A percentile compares a stretch with the other conserved stretches of the same genome.
phyloP scores from a whole-genome alignment of 2,329 filamentous ascomycete species.

The Cladosporium sp. region DNA sequence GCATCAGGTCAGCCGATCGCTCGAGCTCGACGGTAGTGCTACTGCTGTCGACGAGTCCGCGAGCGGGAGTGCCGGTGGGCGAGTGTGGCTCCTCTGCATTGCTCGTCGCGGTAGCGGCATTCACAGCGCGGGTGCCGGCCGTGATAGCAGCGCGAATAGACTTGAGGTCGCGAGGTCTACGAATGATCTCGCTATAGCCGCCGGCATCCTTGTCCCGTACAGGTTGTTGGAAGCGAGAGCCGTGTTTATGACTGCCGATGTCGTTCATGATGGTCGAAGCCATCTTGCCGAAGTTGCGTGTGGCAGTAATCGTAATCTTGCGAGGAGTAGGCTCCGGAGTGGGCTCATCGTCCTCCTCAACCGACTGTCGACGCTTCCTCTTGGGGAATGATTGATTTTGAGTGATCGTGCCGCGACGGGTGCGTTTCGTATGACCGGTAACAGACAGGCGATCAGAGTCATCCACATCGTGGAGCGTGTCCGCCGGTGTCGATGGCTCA shows the following conservation, averaged over 20 bases:
- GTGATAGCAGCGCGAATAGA: conserved; percentile 52
- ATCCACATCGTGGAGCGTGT: conserved; percentile 38
- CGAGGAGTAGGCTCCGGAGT: conserved; percentile 28
- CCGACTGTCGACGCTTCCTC: conserved; percentile 43
- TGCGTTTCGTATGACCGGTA: conserved; percentile 32
- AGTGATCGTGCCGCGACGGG: conserved; percentile 38
- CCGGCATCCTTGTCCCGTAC: conserved; percentile 53
- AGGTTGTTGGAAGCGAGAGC: conserved; percentile 51
- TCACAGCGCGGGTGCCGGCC: conserved; percentile 60
- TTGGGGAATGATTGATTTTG: conserved; percentile 36
- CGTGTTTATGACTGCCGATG: conserved; percentile 53
- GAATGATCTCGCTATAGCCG: conserved; percentile 54
- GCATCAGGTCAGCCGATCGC: conserved; percentile 73
- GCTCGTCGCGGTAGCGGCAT: conserved; percentile 32
- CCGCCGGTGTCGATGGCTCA: conserved; percentile 47
- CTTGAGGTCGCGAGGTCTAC: conserved; percentile 54
- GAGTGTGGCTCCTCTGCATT: conserved; percentile 18
- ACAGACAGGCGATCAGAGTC: conserved; percentile 34
- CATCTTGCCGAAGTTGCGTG: conserved; percentile 51
- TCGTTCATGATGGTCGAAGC: conserved; percentile 53
- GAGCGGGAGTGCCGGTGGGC: conserved; percentile 13
- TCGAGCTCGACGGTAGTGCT: conserved; percentile 60
- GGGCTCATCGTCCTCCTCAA: conserved; percentile 6
- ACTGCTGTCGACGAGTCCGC: conserved; percentile 8
- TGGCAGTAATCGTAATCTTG: conserved; percentile 43